phyloP scores from a whole-genome alignment of 108 stramenopile species.

The Aurantiochytrium sp. region DNA sequence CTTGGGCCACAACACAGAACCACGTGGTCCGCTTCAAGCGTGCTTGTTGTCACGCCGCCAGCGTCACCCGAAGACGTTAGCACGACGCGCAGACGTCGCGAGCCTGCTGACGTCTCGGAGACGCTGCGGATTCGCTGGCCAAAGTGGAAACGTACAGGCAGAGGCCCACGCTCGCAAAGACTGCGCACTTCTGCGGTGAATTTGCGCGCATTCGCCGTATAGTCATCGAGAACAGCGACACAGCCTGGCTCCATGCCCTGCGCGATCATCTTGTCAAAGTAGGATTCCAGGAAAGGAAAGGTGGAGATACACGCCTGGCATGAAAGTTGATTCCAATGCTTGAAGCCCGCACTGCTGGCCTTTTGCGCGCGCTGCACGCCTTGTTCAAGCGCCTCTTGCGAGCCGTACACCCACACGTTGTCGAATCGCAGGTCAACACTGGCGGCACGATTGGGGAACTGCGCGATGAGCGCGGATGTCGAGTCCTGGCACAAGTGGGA shows the following conservation, averaged over 20 bases:
- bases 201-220: neutral
- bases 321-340: neutral
- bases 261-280: neutral
- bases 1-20: neutral
- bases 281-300: neutral
- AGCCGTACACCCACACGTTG: constrained; percentile 3
- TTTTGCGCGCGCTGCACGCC: neutral
- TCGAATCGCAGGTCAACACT: neutral
- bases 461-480: neutral
- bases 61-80: neutral
- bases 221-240: neutral
- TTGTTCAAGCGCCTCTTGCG: neutral
- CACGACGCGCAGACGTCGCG: neutral
- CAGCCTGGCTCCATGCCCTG: neutral
- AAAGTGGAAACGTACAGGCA: neutral
- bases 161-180: neutral
- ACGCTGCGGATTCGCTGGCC: neutral
- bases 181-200: neutral
- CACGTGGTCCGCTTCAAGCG: neutral
- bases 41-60: neutral
- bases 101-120: neutral
- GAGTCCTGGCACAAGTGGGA: neutral
- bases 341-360: neutral
- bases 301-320: neutral
- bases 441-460: neutral